Conservation (phyloP, 371 early-diverging fungal species). For the Mortierella sp. region DNA sequence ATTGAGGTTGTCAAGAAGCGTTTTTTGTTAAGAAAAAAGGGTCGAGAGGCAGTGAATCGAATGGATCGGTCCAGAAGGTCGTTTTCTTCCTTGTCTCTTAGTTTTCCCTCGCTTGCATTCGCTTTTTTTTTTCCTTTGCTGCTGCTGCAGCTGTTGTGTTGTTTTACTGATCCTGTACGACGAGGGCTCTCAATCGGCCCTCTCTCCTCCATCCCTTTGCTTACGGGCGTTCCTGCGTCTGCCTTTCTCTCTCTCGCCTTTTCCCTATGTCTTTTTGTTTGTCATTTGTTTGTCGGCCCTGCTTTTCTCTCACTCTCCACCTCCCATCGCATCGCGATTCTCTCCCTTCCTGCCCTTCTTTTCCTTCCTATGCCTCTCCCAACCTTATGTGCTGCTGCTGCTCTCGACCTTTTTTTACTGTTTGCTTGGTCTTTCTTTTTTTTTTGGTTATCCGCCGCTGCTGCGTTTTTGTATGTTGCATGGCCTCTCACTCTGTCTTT, state of each 20-base stretch:
- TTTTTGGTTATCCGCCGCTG: not conserved
- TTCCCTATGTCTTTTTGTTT: not conserved
- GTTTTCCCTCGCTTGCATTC: too few species aligned
- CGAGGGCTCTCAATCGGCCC: conserved; percentile 7
- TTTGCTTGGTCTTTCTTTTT: too few species aligned
- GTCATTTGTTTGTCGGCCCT: not conserved
- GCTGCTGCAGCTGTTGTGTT: not conserved
- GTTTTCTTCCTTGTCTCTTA: not conserved
- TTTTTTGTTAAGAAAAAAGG: not conserved
- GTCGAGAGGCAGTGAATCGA: too few species aligned
- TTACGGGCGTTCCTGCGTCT: not conserved
- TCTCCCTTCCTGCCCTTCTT: not conserved
- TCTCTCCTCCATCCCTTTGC: not conserved
- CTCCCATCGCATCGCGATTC: not conserved
- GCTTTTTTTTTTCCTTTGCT: not conserved
- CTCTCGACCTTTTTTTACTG: too few species aligned
- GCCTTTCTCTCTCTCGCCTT: not conserved
- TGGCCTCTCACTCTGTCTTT: not conserved
- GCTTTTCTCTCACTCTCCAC: not conserved
- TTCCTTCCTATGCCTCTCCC: not conserved
- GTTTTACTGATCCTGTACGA: not conserved
- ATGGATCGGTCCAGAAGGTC: not conserved
- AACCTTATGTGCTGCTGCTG: not conserved
- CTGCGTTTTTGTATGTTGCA: not conserved
- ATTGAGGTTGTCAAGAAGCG: not conserved